A percentile compares a stretch with the other conserved stretches of the same genome.
Conservation (phyloP, 768 basidiomycete species). For the Exidia glandulosa region DNA sequence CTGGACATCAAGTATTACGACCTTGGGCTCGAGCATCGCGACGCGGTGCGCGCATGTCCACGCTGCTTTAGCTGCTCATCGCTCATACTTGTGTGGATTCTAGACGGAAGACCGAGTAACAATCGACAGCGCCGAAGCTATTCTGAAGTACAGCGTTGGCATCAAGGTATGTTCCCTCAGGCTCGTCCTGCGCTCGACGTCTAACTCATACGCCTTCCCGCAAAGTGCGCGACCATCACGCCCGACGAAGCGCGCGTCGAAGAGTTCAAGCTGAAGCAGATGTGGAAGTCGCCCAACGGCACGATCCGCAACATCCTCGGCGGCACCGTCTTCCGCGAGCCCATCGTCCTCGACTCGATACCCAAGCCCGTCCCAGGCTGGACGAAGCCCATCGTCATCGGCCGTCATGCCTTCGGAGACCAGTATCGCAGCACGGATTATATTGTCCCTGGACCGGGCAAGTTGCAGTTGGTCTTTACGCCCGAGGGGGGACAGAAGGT, state of each 20-base stretch:
- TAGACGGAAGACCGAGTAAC: slow-evolving; percentile 94
- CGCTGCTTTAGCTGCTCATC: background rate
- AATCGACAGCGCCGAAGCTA: slow-evolving; percentile 87
- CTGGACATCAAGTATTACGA: slow-evolving; percentile 98
- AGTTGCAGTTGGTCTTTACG: slow-evolving; percentile 83
- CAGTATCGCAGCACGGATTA: slow-evolving; percentile 93
- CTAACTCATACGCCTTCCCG: too few relatives aligned
- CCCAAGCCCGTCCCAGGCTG: slow-evolving; percentile 94
- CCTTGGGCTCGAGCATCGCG: slow-evolving; percentile 88
- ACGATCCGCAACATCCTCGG: slow-evolving; percentile 98
- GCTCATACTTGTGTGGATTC: background rate
- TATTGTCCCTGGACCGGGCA: slow-evolving; percentile 83
- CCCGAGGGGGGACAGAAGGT: slow-evolving; percentile 66
- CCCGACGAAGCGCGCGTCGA: slow-evolving; percentile 93
- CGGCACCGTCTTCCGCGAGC: slow-evolving; percentile 97
- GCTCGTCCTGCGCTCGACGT: too few relatives aligned
- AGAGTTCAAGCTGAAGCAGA: slow-evolving; percentile 96
- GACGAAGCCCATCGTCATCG: slow-evolving; percentile 93
- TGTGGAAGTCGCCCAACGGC: slow-evolving; percentile 97
- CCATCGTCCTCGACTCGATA: slow-evolving; percentile 83
- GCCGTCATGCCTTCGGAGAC: slow-evolving; percentile 95
- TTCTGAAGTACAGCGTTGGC: slow-evolving; percentile 87
- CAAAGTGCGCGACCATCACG: slow-evolving; percentile 92
- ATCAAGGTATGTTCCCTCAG: slow-evolving; percentile 45
- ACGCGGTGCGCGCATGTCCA: slow-evolving; percentile 54